A percentile compares a stretch with the other conserved stretches of the same genome.
Evolutionary conservation across 1,284 basidiomycete species (phyloP).

Genomic region (Pseudozyma thailandica): DNA sequence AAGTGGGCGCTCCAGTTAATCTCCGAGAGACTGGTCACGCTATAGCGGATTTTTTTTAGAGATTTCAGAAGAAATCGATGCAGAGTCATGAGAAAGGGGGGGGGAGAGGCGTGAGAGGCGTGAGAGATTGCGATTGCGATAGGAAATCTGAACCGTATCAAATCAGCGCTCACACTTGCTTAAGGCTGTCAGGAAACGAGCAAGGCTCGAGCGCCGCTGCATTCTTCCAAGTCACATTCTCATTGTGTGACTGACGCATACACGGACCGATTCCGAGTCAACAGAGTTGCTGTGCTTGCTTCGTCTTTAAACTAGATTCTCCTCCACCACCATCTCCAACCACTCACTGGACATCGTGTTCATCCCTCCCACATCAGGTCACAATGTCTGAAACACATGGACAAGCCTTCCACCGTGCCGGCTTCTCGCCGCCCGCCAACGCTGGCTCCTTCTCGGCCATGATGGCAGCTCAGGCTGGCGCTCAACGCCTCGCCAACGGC

Average conservation of each 20-base stretch:
- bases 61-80: conserved; percentile 1
- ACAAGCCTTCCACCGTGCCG: conserved; percentile 60
- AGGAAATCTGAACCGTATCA: no score
- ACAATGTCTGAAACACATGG: conserved; percentile 47
- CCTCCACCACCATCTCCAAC: conserved; percentile 12
- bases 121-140: not conserved
- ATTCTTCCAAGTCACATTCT: no score
- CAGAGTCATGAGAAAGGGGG: not conserved
- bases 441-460: conserved; percentile 60
- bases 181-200: no score
- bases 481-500: conserved; percentile 42
- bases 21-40: no score
- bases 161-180: no score
- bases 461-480: conserved; percentile 56
- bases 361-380: not conserved
- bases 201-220: no score
- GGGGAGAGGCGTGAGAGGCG: no score
- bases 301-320: not conserved
- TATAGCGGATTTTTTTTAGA: not conserved
- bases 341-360: conserved; percentile 14
- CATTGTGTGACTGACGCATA: no score
- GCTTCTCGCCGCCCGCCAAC: conserved; percentile 58
- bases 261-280: conserved; percentile 1
- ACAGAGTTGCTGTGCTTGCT: not conserved
- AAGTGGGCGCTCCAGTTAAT: no score